Percentiles rank a stretch among this genome's conserved stretches.
Evolutionary conservation across 2,329 filamentous ascomycete genomes (phyloP).

Genomic region (Alternaria triticimaculans): DNA sequence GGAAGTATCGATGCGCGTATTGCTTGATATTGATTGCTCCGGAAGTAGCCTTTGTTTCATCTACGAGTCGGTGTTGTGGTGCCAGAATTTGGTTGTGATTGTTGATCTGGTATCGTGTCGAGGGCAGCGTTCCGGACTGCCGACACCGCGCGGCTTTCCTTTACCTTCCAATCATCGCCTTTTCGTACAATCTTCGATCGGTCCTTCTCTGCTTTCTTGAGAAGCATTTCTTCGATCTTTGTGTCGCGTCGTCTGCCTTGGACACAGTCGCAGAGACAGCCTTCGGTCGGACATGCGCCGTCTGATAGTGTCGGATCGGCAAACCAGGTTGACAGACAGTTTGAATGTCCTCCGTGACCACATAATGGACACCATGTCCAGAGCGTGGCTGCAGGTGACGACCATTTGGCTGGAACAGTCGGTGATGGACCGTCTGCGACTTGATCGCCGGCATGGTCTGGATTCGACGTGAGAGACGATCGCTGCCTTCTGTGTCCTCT

Average conservation of each 20-base stretch:
- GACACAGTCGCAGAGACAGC: slow-evolving; percentile 66
- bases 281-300: slow-evolving; percentile 64
- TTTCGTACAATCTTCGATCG: slow-evolving; percentile 43
- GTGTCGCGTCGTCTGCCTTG: slow-evolving; percentile 52
- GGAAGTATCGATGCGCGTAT: not conserved
- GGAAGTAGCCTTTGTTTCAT: not conserved
- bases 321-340: slow-evolving; percentile 65
- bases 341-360: slow-evolving; percentile 65
- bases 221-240: slow-evolving; percentile 38
- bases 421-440: slow-evolving; percentile 29
- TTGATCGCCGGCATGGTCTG: slow-evolving; percentile 9
- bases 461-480: slow-evolving; percentile 31
- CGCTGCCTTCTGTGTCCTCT: slow-evolving; percentile 34
- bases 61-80: slow-evolving; percentile 13
- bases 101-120: slow-evolving; percentile 27
- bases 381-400: slow-evolving; percentile 45
- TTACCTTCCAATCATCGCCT: slow-evolving; percentile 52
- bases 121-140: slow-evolving; percentile 44
- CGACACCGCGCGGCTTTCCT: slow-evolving; percentile 53
- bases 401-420: slow-evolving; percentile 28
- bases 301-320: slow-evolving; percentile 53
- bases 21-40: not conserved
- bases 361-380: slow-evolving; percentile 67
- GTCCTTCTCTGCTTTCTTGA: slow-evolving; percentile 44
- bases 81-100: slow-evolving; percentile 10